These are phyloP conservation scores for Talaromyces adpressus DNA, from an alignment of 495 filamentous ascomycete species.

Conservation along the genomic window DNA sequence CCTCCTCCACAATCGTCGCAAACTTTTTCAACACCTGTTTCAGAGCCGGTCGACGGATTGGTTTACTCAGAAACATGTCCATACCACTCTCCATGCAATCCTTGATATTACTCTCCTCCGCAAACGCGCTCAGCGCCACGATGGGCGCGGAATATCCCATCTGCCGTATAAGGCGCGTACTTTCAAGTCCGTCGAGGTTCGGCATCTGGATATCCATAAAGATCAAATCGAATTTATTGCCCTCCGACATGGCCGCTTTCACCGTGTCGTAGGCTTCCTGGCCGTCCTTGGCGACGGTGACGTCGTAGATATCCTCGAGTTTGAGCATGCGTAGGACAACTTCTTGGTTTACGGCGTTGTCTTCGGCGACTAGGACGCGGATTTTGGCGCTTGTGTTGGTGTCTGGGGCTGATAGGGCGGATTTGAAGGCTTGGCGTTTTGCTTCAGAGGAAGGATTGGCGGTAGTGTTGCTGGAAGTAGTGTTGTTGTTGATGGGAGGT, in stretches of 20 bases:
- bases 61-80: conserved; percentile 72
- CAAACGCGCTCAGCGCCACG: conserved; percentile 84
- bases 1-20: conserved; percentile 49
- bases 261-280: conserved; percentile 85
- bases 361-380: conserved; percentile 85
- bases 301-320: conserved; percentile 65
- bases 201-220: conserved; percentile 98
- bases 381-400: conserved; percentile 60
- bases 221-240: conserved; percentile 70
- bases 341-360: conserved; percentile 92
- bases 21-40: conserved; percentile 76
- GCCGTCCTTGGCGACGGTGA: conserved; percentile 77
- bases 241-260: conserved; percentile 68
- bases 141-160: conserved; percentile 87
- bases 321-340: conserved; percentile 76
- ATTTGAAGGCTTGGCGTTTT: conserved; percentile 30
- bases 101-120: conserved; percentile 83
- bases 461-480: conserved; percentile 32
- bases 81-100: conserved; percentile 73
- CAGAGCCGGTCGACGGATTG: conserved; percentile 73
- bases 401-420: conserved; percentile 18
- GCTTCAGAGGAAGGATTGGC: conserved; percentile 26
- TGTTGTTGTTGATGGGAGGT: conserved; percentile 19
- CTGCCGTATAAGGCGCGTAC: conserved; percentile 76
- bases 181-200: conserved; percentile 82